A percentile compares a stretch with the other conserved stretches of the same genome.
phyloP scores from a whole-genome alignment of 2,329 filamentous ascomycete species.

The Arthrobotrys entomopaga region DNA sequence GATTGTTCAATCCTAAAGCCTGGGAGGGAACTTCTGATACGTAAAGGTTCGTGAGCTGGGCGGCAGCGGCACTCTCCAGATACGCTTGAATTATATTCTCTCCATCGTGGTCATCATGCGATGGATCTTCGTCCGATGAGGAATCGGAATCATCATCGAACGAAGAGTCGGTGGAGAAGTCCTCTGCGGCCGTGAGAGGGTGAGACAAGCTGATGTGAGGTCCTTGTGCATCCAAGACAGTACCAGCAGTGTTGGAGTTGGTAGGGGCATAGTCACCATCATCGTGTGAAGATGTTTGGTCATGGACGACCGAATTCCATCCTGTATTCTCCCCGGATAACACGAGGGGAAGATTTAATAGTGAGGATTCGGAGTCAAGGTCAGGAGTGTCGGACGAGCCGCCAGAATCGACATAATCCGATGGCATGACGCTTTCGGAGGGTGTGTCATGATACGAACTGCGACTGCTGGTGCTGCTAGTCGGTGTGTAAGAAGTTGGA shows the following conservation, averaged over 20 bases:
- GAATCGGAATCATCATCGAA: conserved; percentile 33
- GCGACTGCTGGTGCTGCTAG: conserved; percentile 3
- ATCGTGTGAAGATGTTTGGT: conserved; percentile 19
- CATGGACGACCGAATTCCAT: not conserved
- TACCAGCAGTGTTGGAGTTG: not conserved
- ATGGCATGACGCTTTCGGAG: not conserved
- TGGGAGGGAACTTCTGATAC: not conserved
- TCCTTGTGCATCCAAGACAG: not conserved
- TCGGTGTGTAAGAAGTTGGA: conserved; percentile 16
- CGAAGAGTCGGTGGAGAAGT: conserved; percentile 31
- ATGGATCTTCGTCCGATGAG: conserved; percentile 34
- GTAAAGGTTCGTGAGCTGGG: not conserved
- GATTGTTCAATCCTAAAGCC: not conserved
- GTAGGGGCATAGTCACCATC: not conserved
- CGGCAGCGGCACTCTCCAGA: not conserved
- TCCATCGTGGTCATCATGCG: conserved; percentile 2
- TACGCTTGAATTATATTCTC: conserved; percentile 8
- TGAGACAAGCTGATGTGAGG: not conserved
- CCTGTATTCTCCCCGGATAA: conserved; percentile 8
- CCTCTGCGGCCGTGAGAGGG: conserved; percentile 3
- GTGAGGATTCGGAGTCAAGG: not conserved
- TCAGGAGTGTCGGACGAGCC: not conserved
- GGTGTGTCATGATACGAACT: not conserved
- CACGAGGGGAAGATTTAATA: conserved; percentile 1
- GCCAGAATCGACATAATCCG: not conserved